These are phyloP conservation scores for Nothophoma quercina DNA, from an alignment of 2,329 filamentous ascomycete genomes.

Conservation along the genomic window DNA sequence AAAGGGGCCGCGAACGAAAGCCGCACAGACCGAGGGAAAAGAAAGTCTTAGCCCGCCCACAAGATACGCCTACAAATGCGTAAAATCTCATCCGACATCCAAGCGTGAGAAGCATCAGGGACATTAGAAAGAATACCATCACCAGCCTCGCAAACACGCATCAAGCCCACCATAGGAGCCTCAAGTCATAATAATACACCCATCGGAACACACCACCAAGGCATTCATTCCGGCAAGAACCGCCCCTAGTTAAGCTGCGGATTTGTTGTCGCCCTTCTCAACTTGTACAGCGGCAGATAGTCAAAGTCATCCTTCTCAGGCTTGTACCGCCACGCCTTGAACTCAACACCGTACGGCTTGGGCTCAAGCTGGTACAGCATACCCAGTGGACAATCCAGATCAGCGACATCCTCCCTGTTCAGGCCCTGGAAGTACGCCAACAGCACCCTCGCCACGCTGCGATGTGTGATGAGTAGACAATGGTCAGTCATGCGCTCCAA, in stretches of 20 bases:
- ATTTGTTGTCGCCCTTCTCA: conserved; percentile 62
- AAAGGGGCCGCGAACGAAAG: not conserved
- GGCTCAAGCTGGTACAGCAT: conserved; percentile 96
- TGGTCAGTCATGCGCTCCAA: conserved; percentile 97
- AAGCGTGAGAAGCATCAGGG: conserved; percentile 7
- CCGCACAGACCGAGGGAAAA: not conserved
- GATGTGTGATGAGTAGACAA: conserved; percentile 89
- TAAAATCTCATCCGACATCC: conserved; percentile 12
- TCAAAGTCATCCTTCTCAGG: conserved; percentile 80
- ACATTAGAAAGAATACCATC: conserved; percentile 5
- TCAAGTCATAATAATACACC: conserved; percentile 16
- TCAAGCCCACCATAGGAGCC: not conserved
- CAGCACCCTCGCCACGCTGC: conserved; percentile 88
- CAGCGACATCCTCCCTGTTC: conserved; percentile 87
- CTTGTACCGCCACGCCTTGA: conserved; percentile 94
- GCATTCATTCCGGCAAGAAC: conserved; percentile 4
- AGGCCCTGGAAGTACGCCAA: conserved; percentile 97
- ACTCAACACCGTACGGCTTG: conserved; percentile 96
- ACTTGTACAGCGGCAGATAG: conserved; percentile 82
- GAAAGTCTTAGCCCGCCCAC: not conserved
- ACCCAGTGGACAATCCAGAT: conserved; percentile 91
- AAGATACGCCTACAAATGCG: conserved; percentile 16
- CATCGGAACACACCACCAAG: conserved; percentile 1
- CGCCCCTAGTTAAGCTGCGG: conserved; percentile 25
- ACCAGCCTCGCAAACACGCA: not conserved